These are phyloP conservation scores for Primulina tabacum DNA, from an alignment of 257 asterid species.

Conservation along the genomic window DNA sequence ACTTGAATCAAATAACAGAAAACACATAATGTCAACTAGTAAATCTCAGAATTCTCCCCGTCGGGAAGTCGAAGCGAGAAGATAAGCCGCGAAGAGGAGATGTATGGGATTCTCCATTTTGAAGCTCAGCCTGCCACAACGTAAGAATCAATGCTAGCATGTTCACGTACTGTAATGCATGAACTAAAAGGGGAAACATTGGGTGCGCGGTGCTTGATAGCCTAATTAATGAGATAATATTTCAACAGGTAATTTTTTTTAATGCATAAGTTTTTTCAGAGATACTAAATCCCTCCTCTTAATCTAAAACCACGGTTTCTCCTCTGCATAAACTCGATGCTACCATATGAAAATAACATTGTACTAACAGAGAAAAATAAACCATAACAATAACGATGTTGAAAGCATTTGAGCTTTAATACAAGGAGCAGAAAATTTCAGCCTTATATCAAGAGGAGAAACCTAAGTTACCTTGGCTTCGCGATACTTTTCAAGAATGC, in stretches of 20 bases:
- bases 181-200: not conserved
- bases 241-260: too few species aligned
- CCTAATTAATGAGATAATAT: not conserved
- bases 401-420: not conserved
- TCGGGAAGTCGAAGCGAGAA: conserved; percentile 17
- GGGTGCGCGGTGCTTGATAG: not conserved
- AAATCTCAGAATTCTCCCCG: conserved; percentile 45
- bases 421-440: too few species aligned
- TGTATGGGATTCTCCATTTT: conserved; percentile 35
- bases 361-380: not conserved
- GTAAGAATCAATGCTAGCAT: not conserved
- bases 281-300: not conserved
- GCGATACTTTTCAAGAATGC: conserved; percentile 70
- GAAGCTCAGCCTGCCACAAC: conserved; percentile 64
- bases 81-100: conserved; percentile 24
- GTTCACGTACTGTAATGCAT: not conserved
- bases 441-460: not conserved
- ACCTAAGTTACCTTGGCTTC: conserved; percentile 67
- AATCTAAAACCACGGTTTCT: not conserved
- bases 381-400: not conserved
- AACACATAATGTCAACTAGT: conserved; percentile 24
- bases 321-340: too few species aligned
- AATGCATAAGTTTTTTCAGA: too few species aligned
- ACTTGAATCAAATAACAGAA: not conserved
- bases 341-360: not conserved